phyloP scores from a whole-genome alignment of 2,329 filamentous ascomycete genomes.

The Xylariaceae sp. region DNA sequence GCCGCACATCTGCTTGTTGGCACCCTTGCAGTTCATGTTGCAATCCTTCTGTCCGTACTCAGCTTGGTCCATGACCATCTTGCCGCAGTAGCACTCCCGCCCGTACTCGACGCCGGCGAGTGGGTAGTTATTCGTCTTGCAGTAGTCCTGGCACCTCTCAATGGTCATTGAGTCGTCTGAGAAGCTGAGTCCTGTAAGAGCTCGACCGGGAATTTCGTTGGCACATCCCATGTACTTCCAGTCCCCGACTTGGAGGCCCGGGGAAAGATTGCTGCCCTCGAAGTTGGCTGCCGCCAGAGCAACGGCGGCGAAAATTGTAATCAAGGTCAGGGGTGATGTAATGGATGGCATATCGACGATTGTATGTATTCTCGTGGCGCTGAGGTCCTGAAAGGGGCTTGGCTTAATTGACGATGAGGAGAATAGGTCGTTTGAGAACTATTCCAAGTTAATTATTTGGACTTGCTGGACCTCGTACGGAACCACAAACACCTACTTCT shows the following conservation, averaged over 20 bases:
- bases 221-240: slow-evolving; percentile 29
- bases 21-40: slow-evolving; percentile 23
- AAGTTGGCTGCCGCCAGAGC: slow-evolving; percentile 15
- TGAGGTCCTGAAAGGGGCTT: too few species aligned
- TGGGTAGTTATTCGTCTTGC: slow-evolving; percentile 25
- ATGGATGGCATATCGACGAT: too few species aligned
- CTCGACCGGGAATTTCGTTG: slow-evolving; percentile 27
- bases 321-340: slow-evolving; percentile 1
- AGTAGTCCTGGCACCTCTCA: slow-evolving; percentile 30
- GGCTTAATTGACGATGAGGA: too few species aligned
- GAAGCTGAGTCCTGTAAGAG: slow-evolving; percentile 26
- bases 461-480: too few species aligned
- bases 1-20: slow-evolving; percentile 19
- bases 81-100: slow-evolving; percentile 32
- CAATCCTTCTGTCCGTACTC: background rate
- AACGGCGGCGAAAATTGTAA: background rate
- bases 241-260: slow-evolving; percentile 8
- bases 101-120: slow-evolving; percentile 30
- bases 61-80: slow-evolving; percentile 1
- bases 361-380: too few species aligned
- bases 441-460: too few species aligned
- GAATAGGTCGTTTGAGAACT: too few species aligned
- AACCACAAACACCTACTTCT: too few species aligned
- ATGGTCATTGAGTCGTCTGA: slow-evolving; percentile 29
- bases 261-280: slow-evolving; percentile 7